phyloP scores from a whole-genome alignment of 805 yeast genomes.

The Candida nemodendra region DNA sequence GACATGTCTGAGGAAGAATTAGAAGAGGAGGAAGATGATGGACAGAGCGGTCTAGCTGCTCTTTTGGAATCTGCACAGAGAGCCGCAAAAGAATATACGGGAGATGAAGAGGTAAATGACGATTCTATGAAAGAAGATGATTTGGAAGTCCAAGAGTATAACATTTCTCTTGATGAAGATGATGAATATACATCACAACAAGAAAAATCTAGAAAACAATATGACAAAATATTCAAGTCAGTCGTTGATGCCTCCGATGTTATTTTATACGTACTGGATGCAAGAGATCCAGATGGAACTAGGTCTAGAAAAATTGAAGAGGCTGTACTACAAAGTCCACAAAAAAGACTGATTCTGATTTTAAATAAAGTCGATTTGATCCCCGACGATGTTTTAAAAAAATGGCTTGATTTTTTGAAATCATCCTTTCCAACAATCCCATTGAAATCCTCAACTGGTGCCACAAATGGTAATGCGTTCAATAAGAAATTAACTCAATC shows the following conservation, averaged over 20 bases:
- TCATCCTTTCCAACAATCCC: constrained; percentile 91
- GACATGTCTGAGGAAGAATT: constrained; percentile 35
- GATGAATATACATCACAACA: constrained; percentile 45
- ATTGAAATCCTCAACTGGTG: constrained; percentile 73
- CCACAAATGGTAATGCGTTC: constrained; percentile 65
- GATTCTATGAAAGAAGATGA: constrained; percentile 40
- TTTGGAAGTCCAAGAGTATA: constrained; percentile 51
- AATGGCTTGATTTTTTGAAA: constrained; percentile 80
- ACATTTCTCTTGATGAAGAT: constrained; percentile 42
- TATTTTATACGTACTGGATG: constrained; percentile 88
- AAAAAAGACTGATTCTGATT: constrained; percentile 80
- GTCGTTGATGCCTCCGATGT: constrained; percentile 94
- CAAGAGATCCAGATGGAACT: constrained; percentile 95
- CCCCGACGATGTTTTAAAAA: constrained; percentile 78
- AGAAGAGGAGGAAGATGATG: constrained; percentile 42
- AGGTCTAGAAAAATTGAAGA: constrained; percentile 90
- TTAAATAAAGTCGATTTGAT: constrained; percentile 91
- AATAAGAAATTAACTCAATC: constrained; percentile 71
- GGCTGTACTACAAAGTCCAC: constrained; percentile 75
- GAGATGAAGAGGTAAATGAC: constrained; percentile 38
- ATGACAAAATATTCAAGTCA: constrained; percentile 88
- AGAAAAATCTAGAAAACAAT: constrained; percentile 83
- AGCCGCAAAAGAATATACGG: constrained; percentile 76
- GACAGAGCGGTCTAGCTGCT: constrained; percentile 64
- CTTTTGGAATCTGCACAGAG: constrained; percentile 84